Conservation (phyloP, 768 basidiomycete species). For the Mycena venus region DNA sequence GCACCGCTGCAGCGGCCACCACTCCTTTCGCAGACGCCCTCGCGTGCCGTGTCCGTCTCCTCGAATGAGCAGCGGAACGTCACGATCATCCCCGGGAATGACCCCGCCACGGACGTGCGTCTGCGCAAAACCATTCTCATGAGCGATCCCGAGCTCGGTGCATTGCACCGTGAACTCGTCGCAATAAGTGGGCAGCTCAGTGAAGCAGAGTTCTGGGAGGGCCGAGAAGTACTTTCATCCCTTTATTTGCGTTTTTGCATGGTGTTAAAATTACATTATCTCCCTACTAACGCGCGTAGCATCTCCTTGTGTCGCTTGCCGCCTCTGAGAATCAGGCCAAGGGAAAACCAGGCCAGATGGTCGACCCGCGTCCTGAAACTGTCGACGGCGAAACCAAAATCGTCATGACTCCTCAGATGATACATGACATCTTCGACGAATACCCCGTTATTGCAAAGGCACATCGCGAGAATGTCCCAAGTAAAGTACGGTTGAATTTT, state of each 20-base stretch:
- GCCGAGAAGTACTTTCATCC: conserved; percentile 77
- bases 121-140: conserved; percentile 85
- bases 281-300: conserved; percentile 55
- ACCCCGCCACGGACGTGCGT: conserved; percentile 76
- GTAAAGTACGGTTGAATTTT: conserved; percentile 65
- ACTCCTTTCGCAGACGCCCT: conserved; percentile 61
- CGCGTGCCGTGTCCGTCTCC: conserved; percentile 74
- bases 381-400: conserved; percentile 92
- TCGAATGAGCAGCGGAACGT: conserved; percentile 44
- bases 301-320: conserved; percentile 82
- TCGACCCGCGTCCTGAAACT: conserved; percentile 89
- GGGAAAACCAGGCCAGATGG: conserved; percentile 88
- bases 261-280: conserved; percentile 31
- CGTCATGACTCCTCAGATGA: conserved; percentile 90
- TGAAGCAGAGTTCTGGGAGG: conserved; percentile 98
- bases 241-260: conserved; percentile 25
- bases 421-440: conserved; percentile 97
- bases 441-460: conserved; percentile 95
- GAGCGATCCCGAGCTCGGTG: conserved; percentile 81
- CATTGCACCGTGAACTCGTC: conserved; percentile 91
- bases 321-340: conserved; percentile 80
- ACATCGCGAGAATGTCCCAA: conserved; percentile 93
- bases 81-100: conserved; percentile 64
- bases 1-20: conserved; percentile 49
- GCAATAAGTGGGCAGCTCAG: conserved; percentile 81